These are phyloP conservation scores for Metschnikowia aberdeeniae DNA, from an alignment of 805 yeast genomes.

Conservation along the genomic window DNA sequence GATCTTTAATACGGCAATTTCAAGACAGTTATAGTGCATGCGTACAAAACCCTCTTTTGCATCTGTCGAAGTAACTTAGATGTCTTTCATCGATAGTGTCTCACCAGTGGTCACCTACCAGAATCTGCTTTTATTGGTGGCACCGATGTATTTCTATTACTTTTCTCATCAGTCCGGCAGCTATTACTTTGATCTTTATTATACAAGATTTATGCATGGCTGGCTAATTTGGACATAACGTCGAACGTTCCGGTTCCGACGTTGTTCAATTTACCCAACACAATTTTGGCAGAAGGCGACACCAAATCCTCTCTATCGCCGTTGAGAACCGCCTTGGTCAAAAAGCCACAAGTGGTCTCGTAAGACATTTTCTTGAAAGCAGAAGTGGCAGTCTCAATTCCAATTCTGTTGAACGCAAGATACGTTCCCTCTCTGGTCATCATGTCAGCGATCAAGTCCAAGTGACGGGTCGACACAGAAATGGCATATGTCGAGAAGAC, in stretches of 20 bases:
- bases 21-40: too few relatives aligned
- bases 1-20: too few relatives aligned
- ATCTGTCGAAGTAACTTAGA: too few relatives aligned
- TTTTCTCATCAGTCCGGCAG: too few relatives aligned
- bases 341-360: constrained; percentile 96
- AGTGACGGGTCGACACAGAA: constrained; percentile 85
- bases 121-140: too few relatives aligned
- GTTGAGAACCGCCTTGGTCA: constrained; percentile 93
- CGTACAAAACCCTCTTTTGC: too few relatives aligned
- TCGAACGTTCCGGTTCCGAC: constrained; percentile 98
- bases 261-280: constrained; percentile 81
- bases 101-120: too few relatives aligned
- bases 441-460: constrained; percentile 96
- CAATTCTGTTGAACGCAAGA: constrained; percentile 96
- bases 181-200: neutral
- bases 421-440: constrained; percentile 99
- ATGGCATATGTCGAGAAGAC: constrained; percentile 97
- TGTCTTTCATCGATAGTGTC: too few relatives aligned
- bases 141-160: too few relatives aligned
- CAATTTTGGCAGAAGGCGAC: constrained; percentile 91
- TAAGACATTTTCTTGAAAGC: constrained; percentile 98
- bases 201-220: constrained; percentile 2
- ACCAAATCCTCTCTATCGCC: constrained; percentile 85
- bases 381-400: constrained; percentile 92
- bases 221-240: constrained; percentile 44